Evolutionary conservation across 2,329 filamentous ascomycete species (phyloP), one percentile per base, ranked within the genome.

Genomic region (Ceratocystis cacaofunesta): DNA sequence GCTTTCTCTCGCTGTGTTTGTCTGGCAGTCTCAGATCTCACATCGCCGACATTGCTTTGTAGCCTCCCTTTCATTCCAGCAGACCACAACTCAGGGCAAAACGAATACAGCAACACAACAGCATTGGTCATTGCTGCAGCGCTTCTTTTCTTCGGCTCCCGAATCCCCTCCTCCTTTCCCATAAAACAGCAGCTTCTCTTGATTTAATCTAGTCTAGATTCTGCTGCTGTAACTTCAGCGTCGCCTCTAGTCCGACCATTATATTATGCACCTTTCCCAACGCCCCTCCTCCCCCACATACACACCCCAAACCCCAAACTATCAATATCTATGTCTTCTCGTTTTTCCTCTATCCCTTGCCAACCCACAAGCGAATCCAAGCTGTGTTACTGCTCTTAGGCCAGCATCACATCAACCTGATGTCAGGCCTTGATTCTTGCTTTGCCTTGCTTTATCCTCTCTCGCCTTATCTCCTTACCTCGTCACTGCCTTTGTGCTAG

Each of bases 41-140:
- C 22, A 15, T 36, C 30, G 8, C 7, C 46, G 30, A 46, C 30
- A 55, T 55, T 63, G 46, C 62, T 52, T 50, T 52, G 8, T 6
- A 19, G 28, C 12, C 62, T 63, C 46, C 62, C 62, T 63, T 55
- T 36, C 62, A 63, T 63, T 52, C 62, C 62, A 63, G 44, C n/a
- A 41, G 10, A 5, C 36, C 15, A 15, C 36, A 41, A 41, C 36
- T 15, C 36, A 2, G 36, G 36, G 36, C 36, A 41, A 41, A 41
- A 41, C 36, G 12, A 15, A 12, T 12, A 15, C 12, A 41, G 36
- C 36, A 41, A 41, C 36, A 41, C 10, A 15, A 41, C 36, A 41
- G 12, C 36, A 41, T 41, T 41, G 36, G 36, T 41, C 10, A 41
- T 41, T 41, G 10, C 36, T 41, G 36, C 36, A 41, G 10, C 36